These are phyloP conservation scores for Penicillium concentricum DNA, from an alignment of 2,329 filamentous ascomycete species.

Conservation along the genomic window DNA sequence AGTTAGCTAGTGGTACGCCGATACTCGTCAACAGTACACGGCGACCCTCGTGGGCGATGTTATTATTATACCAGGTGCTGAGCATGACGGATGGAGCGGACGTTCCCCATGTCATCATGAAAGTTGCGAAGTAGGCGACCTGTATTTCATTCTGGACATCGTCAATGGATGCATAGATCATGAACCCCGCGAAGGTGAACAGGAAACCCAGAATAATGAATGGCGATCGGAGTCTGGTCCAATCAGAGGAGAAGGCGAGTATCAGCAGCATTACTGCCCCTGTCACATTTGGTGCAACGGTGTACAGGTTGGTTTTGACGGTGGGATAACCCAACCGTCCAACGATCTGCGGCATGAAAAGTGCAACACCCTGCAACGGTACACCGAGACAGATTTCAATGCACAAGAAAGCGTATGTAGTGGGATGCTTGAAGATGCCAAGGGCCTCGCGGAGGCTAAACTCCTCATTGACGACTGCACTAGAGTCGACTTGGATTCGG, in stretches of 20 bases:
- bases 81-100: slow-evolving; percentile 69
- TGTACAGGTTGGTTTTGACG: slow-evolving; percentile 75
- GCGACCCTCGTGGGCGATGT: slow-evolving; percentile 72
- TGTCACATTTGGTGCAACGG: slow-evolving; percentile 74
- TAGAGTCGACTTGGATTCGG: slow-evolving; percentile 74
- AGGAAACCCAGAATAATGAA: slow-evolving; percentile 73
- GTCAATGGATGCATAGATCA: slow-evolving; percentile 71
- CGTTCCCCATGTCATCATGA: slow-evolving; percentile 82
- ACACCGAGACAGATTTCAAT: slow-evolving; percentile 62
- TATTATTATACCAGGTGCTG: slow-evolving; percentile 76
- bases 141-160: slow-evolving; percentile 60
- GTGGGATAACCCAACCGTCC: slow-evolving; percentile 52
- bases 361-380: slow-evolving; percentile 55
- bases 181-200: slow-evolving; percentile 73
- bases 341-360: slow-evolving; percentile 61
- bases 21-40: slow-evolving; percentile 69
- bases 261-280: slow-evolving; percentile 71
- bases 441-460: slow-evolving; percentile 55
- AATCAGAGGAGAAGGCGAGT: slow-evolving; percentile 70
- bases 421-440: slow-evolving; percentile 54
- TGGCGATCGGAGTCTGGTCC: slow-evolving; percentile 64
- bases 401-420: slow-evolving; percentile 53
- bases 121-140: slow-evolving; percentile 72
- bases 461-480: slow-evolving; percentile 59
- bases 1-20: slow-evolving; percentile 71